A percentile compares a stretch with the other conserved stretches of the same genome.
These are phyloP conservation scores for Cryphonectria radicalis DNA, from an alignment of 2,329 filamentous ascomycete species.

Conservation along the genomic window DNA sequence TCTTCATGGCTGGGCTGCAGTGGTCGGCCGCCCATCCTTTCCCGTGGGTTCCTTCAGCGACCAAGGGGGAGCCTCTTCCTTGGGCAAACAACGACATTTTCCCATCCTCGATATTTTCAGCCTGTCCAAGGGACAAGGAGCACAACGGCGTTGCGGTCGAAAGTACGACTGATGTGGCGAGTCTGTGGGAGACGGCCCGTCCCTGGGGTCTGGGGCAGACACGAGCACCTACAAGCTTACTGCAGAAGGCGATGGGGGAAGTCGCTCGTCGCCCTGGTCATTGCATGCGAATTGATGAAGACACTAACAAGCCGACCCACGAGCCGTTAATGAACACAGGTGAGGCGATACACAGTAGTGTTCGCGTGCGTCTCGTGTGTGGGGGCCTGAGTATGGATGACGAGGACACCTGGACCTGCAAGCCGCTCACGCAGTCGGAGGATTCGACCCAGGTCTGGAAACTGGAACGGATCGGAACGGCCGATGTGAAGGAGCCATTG, in stretches of 20 bases:
- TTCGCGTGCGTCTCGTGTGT: slow-evolving; percentile 38
- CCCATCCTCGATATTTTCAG: neutral
- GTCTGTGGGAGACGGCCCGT: slow-evolving; percentile 33
- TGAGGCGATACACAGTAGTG: slow-evolving; percentile 42
- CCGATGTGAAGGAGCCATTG: slow-evolving; percentile 12
- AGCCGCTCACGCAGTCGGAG: slow-evolving; percentile 30
- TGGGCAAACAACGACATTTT: slow-evolving; percentile 6
- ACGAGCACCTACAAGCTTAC: slow-evolving; percentile 33
- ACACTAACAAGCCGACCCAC: slow-evolving; percentile 41
- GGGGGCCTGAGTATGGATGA: slow-evolving; percentile 42
- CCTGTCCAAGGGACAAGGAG: neutral
- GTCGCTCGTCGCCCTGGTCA: slow-evolving; percentile 41
- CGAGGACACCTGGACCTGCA: slow-evolving; percentile 36
- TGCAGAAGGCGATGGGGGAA: slow-evolving; percentile 37
- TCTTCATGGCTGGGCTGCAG: slow-evolving; percentile 36
- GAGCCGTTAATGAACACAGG: slow-evolving; percentile 43
- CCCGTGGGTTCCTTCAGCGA: slow-evolving; percentile 32
- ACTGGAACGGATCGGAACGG: slow-evolving; percentile 30
- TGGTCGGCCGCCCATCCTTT: slow-evolving; percentile 41
- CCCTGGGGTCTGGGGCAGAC: slow-evolving; percentile 38
- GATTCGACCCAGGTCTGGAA: slow-evolving; percentile 33
- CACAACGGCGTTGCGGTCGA: neutral
- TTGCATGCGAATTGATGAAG: slow-evolving; percentile 43
- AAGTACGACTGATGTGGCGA: slow-evolving; percentile 21
- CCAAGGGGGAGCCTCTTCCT: slow-evolving; percentile 29